Evolutionary conservation across 768 basidiomycete genomes (phyloP).

Genomic region (Leccinum truebloodii): DNA sequence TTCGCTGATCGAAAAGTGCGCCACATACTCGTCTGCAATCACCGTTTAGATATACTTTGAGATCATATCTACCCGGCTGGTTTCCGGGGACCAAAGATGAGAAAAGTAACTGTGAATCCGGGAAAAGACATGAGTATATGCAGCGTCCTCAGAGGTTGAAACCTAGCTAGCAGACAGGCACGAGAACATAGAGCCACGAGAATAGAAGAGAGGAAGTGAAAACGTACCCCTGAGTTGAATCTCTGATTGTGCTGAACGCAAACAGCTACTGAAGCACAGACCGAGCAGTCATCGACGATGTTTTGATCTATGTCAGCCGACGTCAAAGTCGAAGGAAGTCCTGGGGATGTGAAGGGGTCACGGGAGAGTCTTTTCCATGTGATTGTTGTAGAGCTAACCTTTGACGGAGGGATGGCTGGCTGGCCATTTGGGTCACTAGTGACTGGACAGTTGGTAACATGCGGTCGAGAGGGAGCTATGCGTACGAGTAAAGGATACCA

Average conservation of each 20-base stretch:
- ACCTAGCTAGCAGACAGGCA: background rate
- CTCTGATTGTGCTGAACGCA: constrained; percentile 68
- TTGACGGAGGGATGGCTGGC: constrained; percentile 22
- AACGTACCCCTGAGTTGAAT: constrained; percentile 57
- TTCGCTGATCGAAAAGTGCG: background rate
- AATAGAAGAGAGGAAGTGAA: background rate
- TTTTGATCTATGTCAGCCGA: constrained; percentile 70
- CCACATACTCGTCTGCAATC: constrained; percentile 43
- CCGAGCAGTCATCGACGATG: constrained; percentile 84
- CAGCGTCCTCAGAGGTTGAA: background rate
- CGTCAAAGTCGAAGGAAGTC: constrained; percentile 37
- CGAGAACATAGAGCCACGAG: background rate
- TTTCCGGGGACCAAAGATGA: constrained; percentile 36
- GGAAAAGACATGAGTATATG: constrained; percentile 7
- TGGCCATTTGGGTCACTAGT: constrained; percentile 37
- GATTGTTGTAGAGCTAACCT: background rate
- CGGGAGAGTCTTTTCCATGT: constrained; percentile 26
- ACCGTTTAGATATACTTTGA: constrained; percentile 47
- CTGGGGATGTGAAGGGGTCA: constrained; percentile 31
- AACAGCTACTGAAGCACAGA: constrained; percentile 82
- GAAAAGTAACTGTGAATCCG: constrained; percentile 23
- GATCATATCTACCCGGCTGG: constrained; percentile 33
- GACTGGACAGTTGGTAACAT: background rate
- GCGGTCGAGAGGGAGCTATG: background rate
- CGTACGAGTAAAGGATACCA: constrained; percentile 22